These are phyloP conservation scores for Colletotrichum melonis DNA, from an alignment of 2,329 filamentous ascomycete species.

Conservation along the genomic window DNA sequence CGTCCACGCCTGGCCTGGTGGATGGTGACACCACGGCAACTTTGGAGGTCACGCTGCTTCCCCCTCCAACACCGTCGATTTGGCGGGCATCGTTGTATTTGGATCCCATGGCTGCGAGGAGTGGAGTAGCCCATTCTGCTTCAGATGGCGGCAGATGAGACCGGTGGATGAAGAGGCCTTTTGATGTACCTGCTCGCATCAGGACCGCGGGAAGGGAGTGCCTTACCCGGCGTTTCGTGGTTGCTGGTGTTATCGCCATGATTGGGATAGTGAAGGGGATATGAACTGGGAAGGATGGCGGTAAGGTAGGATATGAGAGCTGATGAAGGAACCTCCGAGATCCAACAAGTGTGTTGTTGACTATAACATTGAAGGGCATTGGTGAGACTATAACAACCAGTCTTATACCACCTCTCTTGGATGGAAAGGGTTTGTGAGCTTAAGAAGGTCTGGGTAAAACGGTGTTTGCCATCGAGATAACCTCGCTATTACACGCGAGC, in stretches of 20 bases:
- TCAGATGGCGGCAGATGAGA: conserved; percentile 60
- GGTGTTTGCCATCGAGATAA: not conserved
- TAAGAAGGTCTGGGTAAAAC: not conserved
- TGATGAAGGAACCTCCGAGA: conserved; percentile 6
- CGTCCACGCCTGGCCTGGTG: conserved; percentile 56
- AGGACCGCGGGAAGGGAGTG: conserved; percentile 61
- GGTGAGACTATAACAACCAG: not conserved
- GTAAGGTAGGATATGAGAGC: not conserved
- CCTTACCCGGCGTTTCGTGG: conserved; percentile 27
- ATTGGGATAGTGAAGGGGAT: not conserved
- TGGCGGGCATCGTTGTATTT: conserved; percentile 66
- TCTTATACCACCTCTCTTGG: not conserved
- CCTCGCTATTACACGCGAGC: not conserved
- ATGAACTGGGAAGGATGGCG: not conserved
- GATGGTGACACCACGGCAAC: conserved; percentile 65
- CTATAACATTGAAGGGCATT: not conserved
- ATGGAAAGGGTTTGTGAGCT: not conserved
- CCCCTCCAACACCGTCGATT: conserved; percentile 72
- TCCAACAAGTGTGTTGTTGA: not conserved
- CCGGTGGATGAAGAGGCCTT: conserved; percentile 68
- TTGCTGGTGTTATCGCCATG: conserved; percentile 12
- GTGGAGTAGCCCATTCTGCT: conserved; percentile 62
- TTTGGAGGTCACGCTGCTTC: conserved; percentile 70
- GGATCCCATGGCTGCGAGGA: conserved; percentile 65
- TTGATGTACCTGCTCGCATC: conserved; percentile 73